Evolutionary conservation across 129 eudicot species (phyloP), one percentile per base, ranked within the genome.

Genomic region (Lactuca saligna): DNA sequence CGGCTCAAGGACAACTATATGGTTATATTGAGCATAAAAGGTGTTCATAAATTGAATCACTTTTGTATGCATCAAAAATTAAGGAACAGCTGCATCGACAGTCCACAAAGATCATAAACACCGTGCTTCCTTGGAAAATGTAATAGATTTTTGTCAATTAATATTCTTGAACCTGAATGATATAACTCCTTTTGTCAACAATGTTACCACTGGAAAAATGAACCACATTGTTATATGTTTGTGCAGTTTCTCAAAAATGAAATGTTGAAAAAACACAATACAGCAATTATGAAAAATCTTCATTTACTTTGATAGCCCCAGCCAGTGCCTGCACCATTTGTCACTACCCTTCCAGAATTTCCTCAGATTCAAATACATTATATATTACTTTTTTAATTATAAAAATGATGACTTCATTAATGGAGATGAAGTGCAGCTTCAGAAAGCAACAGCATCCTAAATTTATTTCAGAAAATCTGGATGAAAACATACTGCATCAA

Each of bases 131-230:
- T 37, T 11, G 17, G 10, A 15, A 48, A n/a, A 10, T 71, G 35
- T 16, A 59, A 70, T 46, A 50, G 35, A 33, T 75, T 59, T 7
- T 55, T 41, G 37, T 65, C 33, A 13, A 31, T 73, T 54, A 4
- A 41, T 38, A 16, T 29, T 63, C 13, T 46, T 65, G 39, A 16
- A 65, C 65, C 78, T 38, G 25, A 63, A 73, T 31, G 57, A 53
- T n/a, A 5, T 20, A 57, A 56, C 29, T 56, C 5, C 31, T 54
- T 39, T 49, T 33, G 65, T 13, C 65, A 60, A 60, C 48, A 32
- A 39, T 7, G 51, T 61, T 60, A 60, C 48, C 65, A n/a, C 13
- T 59, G 20, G 35, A 61, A 9, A 61, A 25, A 35, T n/a, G 35
- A n/a, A 61, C 31, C 50, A 6, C 32, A 37, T 37, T 12, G 12